Percentiles rank a stretch among this genome's conserved stretches.
Conservation (phyloP, 352 stramenopile genomes). For the Pythium dissimile region DNA sequence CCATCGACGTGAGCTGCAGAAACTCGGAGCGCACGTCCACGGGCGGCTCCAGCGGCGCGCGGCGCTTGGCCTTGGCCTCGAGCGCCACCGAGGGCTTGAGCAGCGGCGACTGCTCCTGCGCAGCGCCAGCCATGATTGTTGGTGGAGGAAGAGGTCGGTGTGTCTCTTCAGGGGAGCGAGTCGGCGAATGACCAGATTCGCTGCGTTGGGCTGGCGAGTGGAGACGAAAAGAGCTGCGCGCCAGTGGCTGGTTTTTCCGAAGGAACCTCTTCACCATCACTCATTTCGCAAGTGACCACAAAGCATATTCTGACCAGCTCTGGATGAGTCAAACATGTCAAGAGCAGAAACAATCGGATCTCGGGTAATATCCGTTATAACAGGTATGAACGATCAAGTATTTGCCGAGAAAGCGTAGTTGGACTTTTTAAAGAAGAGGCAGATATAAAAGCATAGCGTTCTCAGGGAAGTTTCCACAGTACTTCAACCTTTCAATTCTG, state of each 20-base stretch:
- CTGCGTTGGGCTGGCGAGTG: background rate
- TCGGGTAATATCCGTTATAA: too few species aligned
- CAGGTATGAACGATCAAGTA: too few species aligned
- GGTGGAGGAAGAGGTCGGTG: background rate
- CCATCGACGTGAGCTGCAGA: conserved; percentile 66
- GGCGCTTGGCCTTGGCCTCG: conserved; percentile 12
- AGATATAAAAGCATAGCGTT: too few species aligned
- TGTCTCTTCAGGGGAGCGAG: background rate
- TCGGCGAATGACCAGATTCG: background rate
- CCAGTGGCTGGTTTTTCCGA: background rate
- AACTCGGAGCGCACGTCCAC: conserved; percentile 64
- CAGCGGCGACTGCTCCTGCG: conserved; percentile 19
- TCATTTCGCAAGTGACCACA: too few species aligned
- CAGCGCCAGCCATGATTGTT: conserved; percentile 6
- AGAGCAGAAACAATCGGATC: background rate
- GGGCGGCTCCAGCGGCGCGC: conserved; percentile 25
- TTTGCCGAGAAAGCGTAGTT: too few species aligned
- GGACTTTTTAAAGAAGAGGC: too few species aligned
- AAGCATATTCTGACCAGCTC: background rate
- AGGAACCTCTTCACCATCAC: too few species aligned
- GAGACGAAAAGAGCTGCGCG: background rate
- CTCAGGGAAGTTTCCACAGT: too few species aligned
- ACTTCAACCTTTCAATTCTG: background rate
- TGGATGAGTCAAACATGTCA: too few species aligned
- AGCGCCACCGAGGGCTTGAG: conserved; percentile 7